Base-by-base conservation (phyloP, 2,329 filamentous ascomycete genomes). In the Scolecobasidium constrictum region DNA sequence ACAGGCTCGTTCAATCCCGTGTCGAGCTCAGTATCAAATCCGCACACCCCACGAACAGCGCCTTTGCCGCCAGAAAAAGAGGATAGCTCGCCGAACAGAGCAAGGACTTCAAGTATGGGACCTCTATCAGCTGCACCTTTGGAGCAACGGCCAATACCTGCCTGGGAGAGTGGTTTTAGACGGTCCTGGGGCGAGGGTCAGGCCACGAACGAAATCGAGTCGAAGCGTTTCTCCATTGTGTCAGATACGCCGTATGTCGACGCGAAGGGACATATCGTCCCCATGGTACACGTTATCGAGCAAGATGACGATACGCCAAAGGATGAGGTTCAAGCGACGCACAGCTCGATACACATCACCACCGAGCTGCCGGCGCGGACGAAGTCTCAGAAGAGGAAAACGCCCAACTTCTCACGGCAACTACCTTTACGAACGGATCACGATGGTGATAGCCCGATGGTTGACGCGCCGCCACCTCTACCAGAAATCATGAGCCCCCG, bases 41-140 rank as follows among this genome's bases (percentile, higher is more conserved):
- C 44, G 16, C 19, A 21, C 23, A 45, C 46, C 31, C 78, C 78
- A 3, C 64, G 74, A 43, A 81, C 77, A 1, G 78, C 78, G 3
- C 71, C 78, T 23, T 55, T 82, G 3, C 73, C 62, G 4, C 43
- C 66, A 9, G 73, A 81, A 16, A 22, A 15, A 34, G 13, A 34
- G 13, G 20, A 19, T 42, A 51, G 61, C 12, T 54, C 47, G 21
- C 49, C 59, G 47, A 60, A 63, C 42, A 67, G 72, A 41, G 63
- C 66, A 19, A 58, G 60, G n/a, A 57, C 59, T 7, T 57, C 61
- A 34, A 69, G 59, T 41, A 62, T 57, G 48, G 53, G 56, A 15
- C 65, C 59, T 39, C 65, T 60, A 19, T 63, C 68, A 9, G 61
- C 63, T 19, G 33, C 18, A 9, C 63, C 64, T 26, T 45, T 62